Evolutionary conservation across 1,284 basidiomycete species (phyloP), one percentile per base, ranked within the genome.

Genomic region (Fomitiporia mediterranea): DNA sequence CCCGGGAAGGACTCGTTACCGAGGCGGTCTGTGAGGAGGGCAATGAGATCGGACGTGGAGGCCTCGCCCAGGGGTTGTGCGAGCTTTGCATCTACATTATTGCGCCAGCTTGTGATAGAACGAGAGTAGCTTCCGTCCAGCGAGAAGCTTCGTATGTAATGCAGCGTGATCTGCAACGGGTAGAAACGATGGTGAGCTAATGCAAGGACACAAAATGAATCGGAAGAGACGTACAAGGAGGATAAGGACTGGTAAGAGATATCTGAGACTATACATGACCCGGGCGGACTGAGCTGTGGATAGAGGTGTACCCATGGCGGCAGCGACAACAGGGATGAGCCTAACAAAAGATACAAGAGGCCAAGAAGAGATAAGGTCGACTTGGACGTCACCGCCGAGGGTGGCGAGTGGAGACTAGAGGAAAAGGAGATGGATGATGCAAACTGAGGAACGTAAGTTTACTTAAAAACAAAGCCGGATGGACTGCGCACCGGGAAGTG

Each of bases 71-170:
- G 57, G 11, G 57, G 53, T 21, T 51, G 39, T 5, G 51, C 17
- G 23, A 59, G 57, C 23, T 51, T 50, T 11, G 28, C 51, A 19
- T 54, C 42, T 2, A 42, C 39, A 25, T n/a, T 7, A 5, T 9
- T 15, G 17, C 50, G 58, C 55, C 50, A 60, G 11, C 25, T 32
- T 11, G 32, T 23, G 1, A 56, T 34, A 28, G 54, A 17, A 2
- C 39, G 40, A 5, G 48, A 28, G 42, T 43, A 55, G 34, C 39
- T 40, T 21, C 53, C 57, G 48, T 40, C 49, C 40, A 55, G 40
- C 30, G 57, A 59, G 48, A 59, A 51, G 34, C 25, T 51, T 7
- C 57, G 48, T 23, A 59, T 59, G 42, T 59, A 59, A 27, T 59
- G 57, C 35, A 59, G 34, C 19, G 53, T 59, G 34, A 59, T 27